Evolutionary conservation across 352 stramenopile species (phyloP).

Genomic region (Phytophthora cajani): DNA sequence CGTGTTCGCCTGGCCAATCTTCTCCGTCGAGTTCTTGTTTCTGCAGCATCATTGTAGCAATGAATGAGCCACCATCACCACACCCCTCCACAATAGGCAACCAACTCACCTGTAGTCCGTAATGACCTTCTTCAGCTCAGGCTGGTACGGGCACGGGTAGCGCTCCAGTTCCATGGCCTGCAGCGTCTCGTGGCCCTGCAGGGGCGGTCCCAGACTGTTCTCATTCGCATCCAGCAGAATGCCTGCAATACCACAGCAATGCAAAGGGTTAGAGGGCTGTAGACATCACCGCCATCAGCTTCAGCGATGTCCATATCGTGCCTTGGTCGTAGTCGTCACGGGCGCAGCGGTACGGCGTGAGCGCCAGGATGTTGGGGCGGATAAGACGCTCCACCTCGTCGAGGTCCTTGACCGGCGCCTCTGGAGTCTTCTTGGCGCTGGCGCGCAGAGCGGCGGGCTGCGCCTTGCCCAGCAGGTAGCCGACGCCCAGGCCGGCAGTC

Average conservation of each 20-base stretch:
- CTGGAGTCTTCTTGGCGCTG: conserved; percentile 6
- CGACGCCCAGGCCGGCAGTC: conserved; percentile 69
- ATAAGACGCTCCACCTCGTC: conserved; percentile 90
- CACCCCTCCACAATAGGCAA: conserved; percentile 20
- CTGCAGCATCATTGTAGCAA: conserved; percentile 25
- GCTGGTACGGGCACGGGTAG: conserved; percentile 96
- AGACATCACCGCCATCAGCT: background rate
- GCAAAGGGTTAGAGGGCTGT: background rate
- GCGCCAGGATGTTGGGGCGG: conserved; percentile 96
- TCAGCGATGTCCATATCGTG: too few relatives aligned
- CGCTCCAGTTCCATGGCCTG: conserved; percentile 89
- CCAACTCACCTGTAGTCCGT: conserved; percentile 70
- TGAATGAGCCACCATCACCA: background rate
- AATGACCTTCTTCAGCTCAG: conserved; percentile 92
- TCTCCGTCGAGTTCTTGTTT: conserved; percentile 58
- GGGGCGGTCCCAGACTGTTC: conserved; percentile 95
- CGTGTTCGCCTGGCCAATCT: conserved; percentile 91
- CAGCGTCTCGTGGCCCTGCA: conserved; percentile 76
- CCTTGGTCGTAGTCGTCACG: conserved; percentile 95
- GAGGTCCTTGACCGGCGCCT: conserved; percentile 15
- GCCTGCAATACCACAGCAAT: conserved; percentile 50
- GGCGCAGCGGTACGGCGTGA: conserved; percentile 97
- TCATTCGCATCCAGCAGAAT: conserved; percentile 98
- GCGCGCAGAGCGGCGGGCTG: conserved; percentile 31
- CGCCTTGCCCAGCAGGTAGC: conserved; percentile 68